phyloP scores from a whole-genome alignment of 768 basidiomycete genomes.

The Clitopilus hobsonii region DNA sequence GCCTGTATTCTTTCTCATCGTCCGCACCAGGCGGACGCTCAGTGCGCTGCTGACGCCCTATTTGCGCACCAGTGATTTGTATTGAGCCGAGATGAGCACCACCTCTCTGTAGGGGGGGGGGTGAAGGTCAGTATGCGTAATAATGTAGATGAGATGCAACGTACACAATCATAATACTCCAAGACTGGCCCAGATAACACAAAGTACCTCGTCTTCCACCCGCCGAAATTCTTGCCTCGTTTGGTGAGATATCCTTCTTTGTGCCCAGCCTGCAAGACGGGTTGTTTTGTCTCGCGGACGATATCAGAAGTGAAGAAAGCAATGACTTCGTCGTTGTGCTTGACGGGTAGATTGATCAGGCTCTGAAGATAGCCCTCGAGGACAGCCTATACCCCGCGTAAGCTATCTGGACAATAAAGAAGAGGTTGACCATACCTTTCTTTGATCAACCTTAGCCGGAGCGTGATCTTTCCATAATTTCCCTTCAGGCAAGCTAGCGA shows the following conservation, averaged over 20 bases:
- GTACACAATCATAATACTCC: constrained; percentile 93
- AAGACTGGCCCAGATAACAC: constrained; percentile 86
- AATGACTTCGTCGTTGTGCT: constrained; percentile 86
- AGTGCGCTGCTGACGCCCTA: constrained; percentile 86
- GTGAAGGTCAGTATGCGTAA: constrained; percentile 8
- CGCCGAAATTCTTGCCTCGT: constrained; percentile 95
- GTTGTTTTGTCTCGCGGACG: constrained; percentile 68
- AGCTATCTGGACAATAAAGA: neutral
- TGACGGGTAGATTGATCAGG: constrained; percentile 75
- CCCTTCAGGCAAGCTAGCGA: constrained; percentile 82
- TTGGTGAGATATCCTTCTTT: constrained; percentile 97
- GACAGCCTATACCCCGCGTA: constrained; percentile 41
- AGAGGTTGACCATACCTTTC: constrained; percentile 60
- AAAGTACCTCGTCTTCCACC: constrained; percentile 96
- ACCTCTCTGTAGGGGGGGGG: constrained; percentile 58
- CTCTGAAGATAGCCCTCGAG: constrained; percentile 86
- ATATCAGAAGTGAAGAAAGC: constrained; percentile 91
- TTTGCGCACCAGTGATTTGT: constrained; percentile 85
- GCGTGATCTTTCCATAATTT: constrained; percentile 96
- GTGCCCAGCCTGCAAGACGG: constrained; percentile 76
- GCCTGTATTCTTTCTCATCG: constrained; percentile 92
- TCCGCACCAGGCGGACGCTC: constrained; percentile 48
- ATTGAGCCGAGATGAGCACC: constrained; percentile 92
- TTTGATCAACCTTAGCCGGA: constrained; percentile 92
- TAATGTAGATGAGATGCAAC: constrained; percentile 32